Base-by-base conservation (phyloP, 2,329 filamentous ascomycete genomes). In the Pseudohalonectria lignicola region DNA sequence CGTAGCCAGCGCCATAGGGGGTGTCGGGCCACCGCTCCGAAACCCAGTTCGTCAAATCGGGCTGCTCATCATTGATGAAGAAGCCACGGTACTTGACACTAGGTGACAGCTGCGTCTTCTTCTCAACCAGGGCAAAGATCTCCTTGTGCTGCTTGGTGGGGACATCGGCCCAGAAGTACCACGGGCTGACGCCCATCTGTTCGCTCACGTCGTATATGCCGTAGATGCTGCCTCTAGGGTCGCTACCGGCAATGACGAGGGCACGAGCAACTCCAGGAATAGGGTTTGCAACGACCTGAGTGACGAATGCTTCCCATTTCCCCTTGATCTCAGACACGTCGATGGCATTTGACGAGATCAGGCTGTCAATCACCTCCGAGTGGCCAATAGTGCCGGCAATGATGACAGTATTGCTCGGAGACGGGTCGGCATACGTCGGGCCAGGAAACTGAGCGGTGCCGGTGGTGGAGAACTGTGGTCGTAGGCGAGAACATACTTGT, bases 31-130 rank as follows among this genome's bases (percentile, higher is more conserved):
- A 67, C 47, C 57, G 63, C 40, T 49, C 52, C 39, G 59, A 56
- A 6, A 82, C 67, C 76, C 79, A 85, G 44, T 75, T 76, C 0
- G 79, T 82, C 32, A 83, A 54, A 2, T 72, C 75, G 0, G 79
- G 79, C 39, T 77, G 74, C 52, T 84, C 79, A 41, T 84, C 79
- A 50, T 83, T 83, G 53, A 84, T 61, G 60, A 83, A 84, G 52
- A 84, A 68, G 3, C 79, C 79, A n/a, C 79, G 69, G 52, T 82
- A 83, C 50, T 77, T 79, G 45, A 84, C 71, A 0, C 69, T 69
- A 2, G 79, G 79, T 5, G 75, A 60, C 3, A 64, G 66, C 45
- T 81, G 75, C 0, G 70, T 58, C 44, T 76, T 79, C 20, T 59
- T 66, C 10, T 60, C 63, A 13, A 67, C 56, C 11, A 75, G 53